A percentile compares a stretch with the other conserved stretches of the same genome.
Evolutionary conservation across 1,139 yeast genomes (phyloP).

Genomic region (Pneumocystis sp.): DNA sequence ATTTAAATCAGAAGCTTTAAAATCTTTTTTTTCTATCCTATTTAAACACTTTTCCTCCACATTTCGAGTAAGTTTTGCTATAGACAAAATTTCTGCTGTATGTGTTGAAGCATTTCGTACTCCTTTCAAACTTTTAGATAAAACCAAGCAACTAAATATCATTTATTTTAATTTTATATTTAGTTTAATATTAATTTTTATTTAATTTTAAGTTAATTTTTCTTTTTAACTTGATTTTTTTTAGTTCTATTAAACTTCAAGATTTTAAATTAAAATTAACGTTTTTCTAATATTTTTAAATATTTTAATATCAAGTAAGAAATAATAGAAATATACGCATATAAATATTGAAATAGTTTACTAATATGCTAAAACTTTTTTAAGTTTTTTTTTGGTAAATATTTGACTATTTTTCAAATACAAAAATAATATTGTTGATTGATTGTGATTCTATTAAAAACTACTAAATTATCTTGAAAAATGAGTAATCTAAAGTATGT

Average conservation of each 20-base stretch:
- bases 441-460: background rate
- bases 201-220: no score
- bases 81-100: background rate
- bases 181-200: no score
- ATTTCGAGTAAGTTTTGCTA: background rate
- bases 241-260: no score
- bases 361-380: no score
- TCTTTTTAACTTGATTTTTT: no score
- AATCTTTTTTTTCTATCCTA: background rate
- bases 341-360: no score
- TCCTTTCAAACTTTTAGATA: background rate
- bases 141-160: background rate
- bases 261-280: no score
- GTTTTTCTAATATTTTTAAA: no score
- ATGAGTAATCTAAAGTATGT: background rate
- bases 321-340: no score
- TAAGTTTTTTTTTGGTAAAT: background rate
- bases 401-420: background rate
- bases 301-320: no score
- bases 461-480: background rate
- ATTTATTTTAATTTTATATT: no score
- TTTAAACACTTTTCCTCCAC: background rate
- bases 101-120: background rate
- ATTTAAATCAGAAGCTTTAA: background rate
- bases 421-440: background rate